These are phyloP conservation scores for Kodamaea derodonti DNA, from an alignment of 1,139 yeast genomes.

Conservation along the genomic window DNA sequence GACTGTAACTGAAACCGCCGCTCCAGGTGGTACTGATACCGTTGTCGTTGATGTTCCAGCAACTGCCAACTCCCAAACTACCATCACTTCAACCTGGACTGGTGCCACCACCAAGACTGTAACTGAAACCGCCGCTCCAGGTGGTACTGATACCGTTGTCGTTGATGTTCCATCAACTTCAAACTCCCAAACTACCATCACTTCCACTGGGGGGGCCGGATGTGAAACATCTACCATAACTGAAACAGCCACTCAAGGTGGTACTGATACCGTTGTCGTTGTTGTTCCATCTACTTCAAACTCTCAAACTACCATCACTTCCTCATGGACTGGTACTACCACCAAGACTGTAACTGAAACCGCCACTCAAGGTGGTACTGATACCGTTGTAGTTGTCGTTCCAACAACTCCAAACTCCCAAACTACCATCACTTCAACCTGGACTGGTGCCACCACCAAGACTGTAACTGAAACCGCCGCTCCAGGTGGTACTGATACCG, in stretches of 20 bases:
- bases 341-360: constrained; percentile 8
- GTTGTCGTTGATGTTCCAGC: constrained; percentile 2
- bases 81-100: constrained; percentile 2
- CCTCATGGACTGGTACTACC: constrained; percentile 2
- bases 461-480: constrained; percentile 1
- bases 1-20: constrained; percentile 1
- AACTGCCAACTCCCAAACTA: neutral
- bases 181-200: neutral
- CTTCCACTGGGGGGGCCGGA: neutral
- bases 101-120: neutral
- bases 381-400: constrained; percentile 3
- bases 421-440: neutral
- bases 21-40: constrained; percentile 1
- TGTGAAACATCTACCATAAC: neutral
- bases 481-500: constrained; percentile 2
- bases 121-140: neutral
- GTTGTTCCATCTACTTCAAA: constrained; percentile 9
- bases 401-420: neutral
- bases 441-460: neutral
- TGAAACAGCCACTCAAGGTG: neutral
- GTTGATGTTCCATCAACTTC: neutral
- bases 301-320: constrained; percentile 7
- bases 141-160: neutral
- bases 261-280: constrained; percentile 3
- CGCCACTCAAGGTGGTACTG: constrained; percentile 9